These are phyloP conservation scores for Dendrobium nobile DNA, from an alignment of 106 monocot genomes.

Conservation along the genomic window DNA sequence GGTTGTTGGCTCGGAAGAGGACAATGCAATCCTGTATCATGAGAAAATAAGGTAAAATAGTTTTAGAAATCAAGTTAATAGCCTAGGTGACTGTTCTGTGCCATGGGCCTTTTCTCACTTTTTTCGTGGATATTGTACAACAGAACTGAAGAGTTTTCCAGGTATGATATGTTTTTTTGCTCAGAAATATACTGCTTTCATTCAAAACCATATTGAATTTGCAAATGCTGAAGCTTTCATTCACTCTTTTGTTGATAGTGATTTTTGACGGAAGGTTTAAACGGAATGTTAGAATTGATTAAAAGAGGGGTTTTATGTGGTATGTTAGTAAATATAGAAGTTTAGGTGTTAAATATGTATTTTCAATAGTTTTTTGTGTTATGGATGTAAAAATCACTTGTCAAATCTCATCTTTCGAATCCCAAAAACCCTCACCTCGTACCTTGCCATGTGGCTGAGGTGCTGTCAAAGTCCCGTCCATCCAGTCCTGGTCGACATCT, in stretches of 20 bases:
- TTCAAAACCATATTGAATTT: slow-evolving; percentile 1
- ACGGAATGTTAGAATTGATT: no score
- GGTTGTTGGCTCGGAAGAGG: slow-evolving; percentile 89
- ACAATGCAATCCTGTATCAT: slow-evolving; percentile 85
- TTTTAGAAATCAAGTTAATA: neutral
- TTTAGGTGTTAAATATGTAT: no score
- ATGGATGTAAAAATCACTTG: no score
- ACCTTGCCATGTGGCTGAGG: no score
- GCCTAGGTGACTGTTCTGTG: neutral
- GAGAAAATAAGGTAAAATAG: slow-evolving; percentile 67
- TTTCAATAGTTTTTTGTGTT: no score
- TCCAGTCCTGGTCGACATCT: no score
- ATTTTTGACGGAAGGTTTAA: no score
- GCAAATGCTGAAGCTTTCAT: neutral
- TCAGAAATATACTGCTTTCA: slow-evolving; percentile 7
- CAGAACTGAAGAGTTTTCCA: slow-evolving; percentile 87
- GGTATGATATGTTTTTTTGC: slow-evolving; percentile 34
- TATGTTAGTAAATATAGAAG: no score
- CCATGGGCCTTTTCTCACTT: neutral
- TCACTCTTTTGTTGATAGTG: neutral
- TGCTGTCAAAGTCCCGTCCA: no score
- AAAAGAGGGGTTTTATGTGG: no score
- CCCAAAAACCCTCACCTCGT: no score
- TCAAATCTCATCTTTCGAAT: no score
- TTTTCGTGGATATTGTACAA: slow-evolving; percentile 11